A percentile compares a stretch with the other conserved stretches of the same genome.
phyloP scores from a whole-genome alignment of 345 rosid genomes.

The Camelina neglecta region DNA sequence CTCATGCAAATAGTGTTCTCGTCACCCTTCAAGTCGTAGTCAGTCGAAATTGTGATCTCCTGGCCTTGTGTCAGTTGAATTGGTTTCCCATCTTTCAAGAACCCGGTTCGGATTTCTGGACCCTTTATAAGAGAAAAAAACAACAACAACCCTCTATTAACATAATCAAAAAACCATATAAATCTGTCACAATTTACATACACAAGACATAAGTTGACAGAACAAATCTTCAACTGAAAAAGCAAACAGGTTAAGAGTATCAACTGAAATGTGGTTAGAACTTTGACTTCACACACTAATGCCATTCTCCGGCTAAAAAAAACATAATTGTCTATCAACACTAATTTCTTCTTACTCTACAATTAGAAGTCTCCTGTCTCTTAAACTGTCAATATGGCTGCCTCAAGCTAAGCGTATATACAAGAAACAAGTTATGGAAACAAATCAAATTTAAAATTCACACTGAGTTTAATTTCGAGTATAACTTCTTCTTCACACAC shows the following conservation, averaged over 20 bases:
- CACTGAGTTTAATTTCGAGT: neutral
- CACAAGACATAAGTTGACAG: constrained; percentile 13
- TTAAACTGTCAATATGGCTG: neutral
- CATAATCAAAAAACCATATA: neutral
- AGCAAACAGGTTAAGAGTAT: neutral
- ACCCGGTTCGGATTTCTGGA: constrained; percentile 86
- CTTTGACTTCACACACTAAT: constrained; percentile 6
- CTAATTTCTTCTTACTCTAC: neutral
- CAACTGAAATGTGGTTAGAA: neutral
- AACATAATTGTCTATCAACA: constrained; percentile 10
- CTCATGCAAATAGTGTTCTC: constrained; percentile 82
- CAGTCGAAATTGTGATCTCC: constrained; percentile 84
- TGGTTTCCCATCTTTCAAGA: constrained; percentile 71
- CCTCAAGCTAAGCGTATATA: neutral
- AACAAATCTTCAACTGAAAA: neutral
- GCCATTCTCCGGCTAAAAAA: neutral
- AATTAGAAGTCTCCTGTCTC: neutral
- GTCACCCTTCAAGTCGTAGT: constrained; percentile 78
- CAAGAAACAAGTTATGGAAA: neutral
- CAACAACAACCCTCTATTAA: neutral
- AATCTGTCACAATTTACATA: constrained; percentile 3
- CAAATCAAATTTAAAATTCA: no score
- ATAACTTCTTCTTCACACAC: neutral
- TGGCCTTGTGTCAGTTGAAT: constrained; percentile 74
- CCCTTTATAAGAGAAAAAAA: constrained; percentile 52